Base-by-base conservation (phyloP, 176 grass and related monocot genomes). In the Raddia distichophylla region DNA sequence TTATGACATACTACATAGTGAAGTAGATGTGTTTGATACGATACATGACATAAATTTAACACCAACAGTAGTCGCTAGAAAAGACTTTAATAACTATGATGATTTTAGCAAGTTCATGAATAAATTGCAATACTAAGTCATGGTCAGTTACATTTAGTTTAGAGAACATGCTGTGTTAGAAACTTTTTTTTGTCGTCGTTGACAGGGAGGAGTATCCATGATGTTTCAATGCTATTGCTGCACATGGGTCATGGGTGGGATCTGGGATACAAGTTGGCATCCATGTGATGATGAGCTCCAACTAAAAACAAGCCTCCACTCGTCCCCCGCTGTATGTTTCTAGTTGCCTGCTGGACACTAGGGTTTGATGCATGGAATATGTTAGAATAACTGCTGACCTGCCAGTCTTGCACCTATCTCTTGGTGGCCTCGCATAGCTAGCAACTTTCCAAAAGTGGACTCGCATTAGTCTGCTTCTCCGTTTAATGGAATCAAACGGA, bases 201-300 rank as follows among this genome's bases (percentile, higher is more conserved):
- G 7, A 76, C 46, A 18, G 77, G 8, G n/a, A 50, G 37, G 37
- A 40, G 4, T 40, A 47, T 34, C 42, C 9, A 52, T 47, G 37
- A 40, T 14, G 14, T 57, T 74, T 32, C 12, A 7, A 66, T 14
- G 58, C 2, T 69, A 45, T 15, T 56, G 44, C 46, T 64, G 35
- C 79, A 87, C 78, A 69, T 70, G 27, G 78, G 54, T 10, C 78
- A 69, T 70, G 27, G 78, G 54, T 10, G 13, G 15, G 2, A 43
- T 53, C 58, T 56, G 47, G 71, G 47, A 44, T 74, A 44, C 44
- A 68, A 61, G 71, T 62, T 76, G 78, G 14, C 78, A 81, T 45
- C 63, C 71, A 81, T 59, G 64, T 75, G 27, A 27, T 27, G 27
- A 27, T 27, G 27, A 27, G 51, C 43, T 80, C 61, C 75, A 60